phyloP scores from a whole-genome alignment of 2,329 filamentous ascomycete genomes.

The Pseudogymnoascus sp. region DNA sequence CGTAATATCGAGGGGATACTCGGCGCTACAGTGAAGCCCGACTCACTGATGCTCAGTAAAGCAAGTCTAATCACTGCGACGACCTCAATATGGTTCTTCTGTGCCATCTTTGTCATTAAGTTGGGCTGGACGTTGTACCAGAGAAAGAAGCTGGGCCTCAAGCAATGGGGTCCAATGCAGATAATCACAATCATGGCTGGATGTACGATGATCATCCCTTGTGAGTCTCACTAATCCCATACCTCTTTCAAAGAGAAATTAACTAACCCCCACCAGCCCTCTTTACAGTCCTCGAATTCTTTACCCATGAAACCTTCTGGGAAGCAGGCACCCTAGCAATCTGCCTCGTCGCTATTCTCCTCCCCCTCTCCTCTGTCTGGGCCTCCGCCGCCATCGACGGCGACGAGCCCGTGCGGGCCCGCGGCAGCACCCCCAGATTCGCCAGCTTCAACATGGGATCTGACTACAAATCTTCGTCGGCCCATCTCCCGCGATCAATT shows the following conservation, averaged over 20 bases:
- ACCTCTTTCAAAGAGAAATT: slow-evolving; percentile 12
- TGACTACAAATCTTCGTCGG: background rate
- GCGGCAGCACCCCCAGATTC: background rate
- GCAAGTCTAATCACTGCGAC: slow-evolving; percentile 43
- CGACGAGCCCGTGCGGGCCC: slow-evolving; percentile 11
- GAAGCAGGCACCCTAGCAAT: slow-evolving; percentile 47
- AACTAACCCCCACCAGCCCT: slow-evolving; percentile 37
- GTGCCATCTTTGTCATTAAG: slow-evolving; percentile 52
- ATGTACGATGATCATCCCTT: slow-evolving; percentile 56
- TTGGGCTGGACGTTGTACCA: slow-evolving; percentile 48
- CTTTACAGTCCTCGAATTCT: slow-evolving; percentile 50
- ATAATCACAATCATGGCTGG: slow-evolving; percentile 60
- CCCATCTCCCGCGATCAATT: background rate
- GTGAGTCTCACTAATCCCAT: slow-evolving; percentile 33
- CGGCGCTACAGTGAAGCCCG: slow-evolving; percentile 13
- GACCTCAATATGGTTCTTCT: slow-evolving; percentile 52
- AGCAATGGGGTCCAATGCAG: slow-evolving; percentile 55
- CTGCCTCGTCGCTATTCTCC: slow-evolving; percentile 51
- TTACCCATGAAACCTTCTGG: slow-evolving; percentile 33
- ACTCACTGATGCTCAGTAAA: slow-evolving; percentile 30
- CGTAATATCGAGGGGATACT: slow-evolving; percentile 38
- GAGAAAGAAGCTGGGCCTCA: slow-evolving; percentile 47
- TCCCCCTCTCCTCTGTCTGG: slow-evolving; percentile 61
- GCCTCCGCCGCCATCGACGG: slow-evolving; percentile 33
- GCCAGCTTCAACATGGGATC: background rate